Conservation (phyloP, 441 rosid species). For the Flueggea neowawraea region DNA sequence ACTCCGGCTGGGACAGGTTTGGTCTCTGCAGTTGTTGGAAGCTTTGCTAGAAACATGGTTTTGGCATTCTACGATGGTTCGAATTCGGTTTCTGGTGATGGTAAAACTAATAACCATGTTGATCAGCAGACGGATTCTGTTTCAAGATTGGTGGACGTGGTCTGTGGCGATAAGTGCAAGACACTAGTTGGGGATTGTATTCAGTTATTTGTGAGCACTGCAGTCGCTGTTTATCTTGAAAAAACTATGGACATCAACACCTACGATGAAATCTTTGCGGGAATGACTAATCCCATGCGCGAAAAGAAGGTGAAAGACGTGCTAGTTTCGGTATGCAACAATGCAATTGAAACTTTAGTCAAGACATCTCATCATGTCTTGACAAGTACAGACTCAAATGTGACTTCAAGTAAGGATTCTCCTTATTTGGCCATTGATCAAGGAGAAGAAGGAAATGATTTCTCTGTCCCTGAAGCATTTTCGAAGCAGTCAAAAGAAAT, state of each 20-base stretch:
- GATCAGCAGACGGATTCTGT: conserved; percentile 13
- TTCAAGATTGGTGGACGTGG: conserved; percentile 36
- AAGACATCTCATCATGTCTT: conserved; percentile 55
- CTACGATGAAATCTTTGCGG: conserved; percentile 62
- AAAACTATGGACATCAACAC: conserved; percentile 61
- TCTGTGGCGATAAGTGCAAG: conserved; percentile 42
- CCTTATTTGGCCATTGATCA: neutral
- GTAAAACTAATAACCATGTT: neutral
- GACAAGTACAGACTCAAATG: conserved; percentile 17
- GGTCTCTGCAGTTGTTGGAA: conserved; percentile 70
- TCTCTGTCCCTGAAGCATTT: too few relatives aligned
- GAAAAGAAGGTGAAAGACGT: conserved; percentile 43
- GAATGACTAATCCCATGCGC: conserved; percentile 74
- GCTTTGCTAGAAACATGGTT: conserved; percentile 77
- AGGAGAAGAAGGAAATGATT: too few relatives aligned
- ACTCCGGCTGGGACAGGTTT: conserved; percentile 65
- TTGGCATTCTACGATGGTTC: conserved; percentile 30
- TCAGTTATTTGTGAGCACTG: conserved; percentile 68
- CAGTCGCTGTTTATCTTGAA: conserved; percentile 81
- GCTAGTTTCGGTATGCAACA: conserved; percentile 51
- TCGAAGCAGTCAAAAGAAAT: neutral
- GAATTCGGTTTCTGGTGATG: conserved; percentile 7
- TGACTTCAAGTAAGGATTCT: conserved; percentile 8
- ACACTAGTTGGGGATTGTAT: conserved; percentile 63
- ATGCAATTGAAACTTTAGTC: conserved; percentile 62